Evolutionary conservation across 352 stramenopile genomes (phyloP), one percentile per base, ranked within the genome.

Genomic region (Phytophthora brassicae): DNA sequence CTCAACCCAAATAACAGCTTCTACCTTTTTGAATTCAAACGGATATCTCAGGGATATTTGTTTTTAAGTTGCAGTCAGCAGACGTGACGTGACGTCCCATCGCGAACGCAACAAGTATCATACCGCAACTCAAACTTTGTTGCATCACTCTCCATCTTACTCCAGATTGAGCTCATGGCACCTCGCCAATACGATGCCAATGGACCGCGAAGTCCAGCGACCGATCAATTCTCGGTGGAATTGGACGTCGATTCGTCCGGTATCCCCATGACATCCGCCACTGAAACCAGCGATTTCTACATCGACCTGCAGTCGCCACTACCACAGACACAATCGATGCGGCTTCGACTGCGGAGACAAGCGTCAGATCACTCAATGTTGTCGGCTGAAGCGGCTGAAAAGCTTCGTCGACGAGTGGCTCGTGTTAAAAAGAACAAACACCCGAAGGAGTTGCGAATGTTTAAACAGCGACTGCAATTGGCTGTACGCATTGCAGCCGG

Each of bases 401-500:
- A 58, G 4, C 29, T 64, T 4, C 49, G 64, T 2, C 66, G 66
- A 16, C 62, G 66, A 38, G 62, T 78, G 14, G 46, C 59, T 60
- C 70, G 62, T 16, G 63, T 83, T 26, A 81, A 78, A 62, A 82
- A 83, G 65, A 76, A 68, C 46, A 70, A 73, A 36, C 73, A 79
- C 54, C 63, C 53, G 47, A 79, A 41, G 56, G 70, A 75, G 57
- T 9, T 48, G 43, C 51, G 55, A 38, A 58, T 74, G 26, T 89
- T 89, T 50, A 77, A 70, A 28, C 68, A 45, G 13, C 70, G 79
- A 20, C 7, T 87, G 17, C 56, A 68, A 36, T 62, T 90, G 16
- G 70, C 74, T 1, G 56, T 84, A 31, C 84, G 81, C 13, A 77
- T 88, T 17, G 81, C 81, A 17, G 50, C 79, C 9, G 84, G 84